Base-by-base conservation (phyloP, 805 yeast genomes). In the Teunomyces lycoperdinae region DNA sequence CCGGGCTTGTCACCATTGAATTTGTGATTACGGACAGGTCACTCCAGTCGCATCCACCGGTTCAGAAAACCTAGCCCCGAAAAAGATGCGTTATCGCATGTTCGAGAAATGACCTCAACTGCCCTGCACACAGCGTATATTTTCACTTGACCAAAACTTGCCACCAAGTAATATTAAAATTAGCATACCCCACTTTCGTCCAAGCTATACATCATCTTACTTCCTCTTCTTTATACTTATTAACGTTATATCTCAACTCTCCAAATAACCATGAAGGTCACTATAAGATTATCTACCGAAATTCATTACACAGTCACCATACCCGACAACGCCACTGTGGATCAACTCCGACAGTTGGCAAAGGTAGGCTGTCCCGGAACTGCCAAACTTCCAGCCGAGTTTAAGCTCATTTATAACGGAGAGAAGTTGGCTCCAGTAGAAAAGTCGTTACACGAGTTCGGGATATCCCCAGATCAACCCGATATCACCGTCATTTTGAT, bases 281-380 rank as follows among this genome's bases (percentile, higher is more conserved):
- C 74, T 26, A 69, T 79, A 58, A 74, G 79, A 63, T 63, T 74
- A 51, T 64, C 77, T 20, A 73, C 79, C 17, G 79, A 75, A 43
- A 54, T 63, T 42, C 66, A 73, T 9, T 77, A 71, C 58, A 56
- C 72, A 24, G 69, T 79, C 49, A 74, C 80, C n/a, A 64, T 79
- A 28, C 78, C 83, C 9, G 76, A 76, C 48, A 73, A 76, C 57
- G 67, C 81, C 43, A 73, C 83, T 1, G 81, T 78, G 33, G 77
- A 71, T 33, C 81, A 79, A 51, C 68, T 80, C 52, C 71, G 73
- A 46, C 66, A 67, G 40, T 71, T 79, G 5, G 76, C 80, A 16
- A 64, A 70, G 44, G 76, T 50, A 10, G 56, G 57, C 4, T 63
- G 73, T 38, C 73, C 74, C 11, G 47, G 53, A n/a, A 44, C 56